Percentiles rank a stretch among this genome's conserved stretches.
Conservation (phyloP, 495 filamentous ascomycete genomes). For the Penicillium nucicola region DNA sequence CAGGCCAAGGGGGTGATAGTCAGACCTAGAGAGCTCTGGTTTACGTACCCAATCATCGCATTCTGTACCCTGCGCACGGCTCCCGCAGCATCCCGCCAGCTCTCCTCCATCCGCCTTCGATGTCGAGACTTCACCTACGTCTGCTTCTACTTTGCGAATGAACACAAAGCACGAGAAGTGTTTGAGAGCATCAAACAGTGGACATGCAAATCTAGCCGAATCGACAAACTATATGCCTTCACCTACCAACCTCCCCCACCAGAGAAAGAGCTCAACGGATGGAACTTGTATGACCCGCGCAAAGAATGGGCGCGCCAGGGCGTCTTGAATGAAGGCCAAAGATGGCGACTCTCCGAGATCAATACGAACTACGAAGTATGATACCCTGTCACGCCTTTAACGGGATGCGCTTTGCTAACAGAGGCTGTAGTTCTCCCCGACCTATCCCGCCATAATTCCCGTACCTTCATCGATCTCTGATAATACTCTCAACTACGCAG, state of each 20-base stretch:
- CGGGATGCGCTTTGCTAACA: constrained; percentile 22
- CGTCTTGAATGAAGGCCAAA: constrained; percentile 70
- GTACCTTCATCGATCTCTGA: constrained; percentile 90
- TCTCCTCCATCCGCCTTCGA: constrained; percentile 81
- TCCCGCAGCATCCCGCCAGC: constrained; percentile 65
- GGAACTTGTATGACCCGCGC: constrained; percentile 82
- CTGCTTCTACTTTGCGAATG: constrained; percentile 79
- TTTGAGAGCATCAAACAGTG: constrained; percentile 82
- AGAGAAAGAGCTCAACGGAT: constrained; percentile 77
- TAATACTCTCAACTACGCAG: constrained; percentile 92
- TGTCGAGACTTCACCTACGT: constrained; percentile 92
- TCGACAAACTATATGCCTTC: constrained; percentile 93
- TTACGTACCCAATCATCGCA: constrained; percentile 88
- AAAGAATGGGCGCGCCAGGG: constrained; percentile 81
- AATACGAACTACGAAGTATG: constrained; percentile 75
- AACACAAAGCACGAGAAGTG: constrained; percentile 75
- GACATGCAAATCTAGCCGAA: constrained; percentile 76
- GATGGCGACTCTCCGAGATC: constrained; percentile 89
- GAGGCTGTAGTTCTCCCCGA: constrained; percentile 72
- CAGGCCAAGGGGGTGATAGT: constrained; percentile 27
- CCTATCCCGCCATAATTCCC: constrained; percentile 84
- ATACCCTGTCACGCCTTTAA: background rate
- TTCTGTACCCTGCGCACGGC: constrained; percentile 69
- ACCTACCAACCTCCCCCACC: constrained; percentile 68
- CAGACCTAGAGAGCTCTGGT: constrained; percentile 77